Evolutionary conservation across 1,284 basidiomycete species (phyloP).

Genomic region (Meripilus lineatus): DNA sequence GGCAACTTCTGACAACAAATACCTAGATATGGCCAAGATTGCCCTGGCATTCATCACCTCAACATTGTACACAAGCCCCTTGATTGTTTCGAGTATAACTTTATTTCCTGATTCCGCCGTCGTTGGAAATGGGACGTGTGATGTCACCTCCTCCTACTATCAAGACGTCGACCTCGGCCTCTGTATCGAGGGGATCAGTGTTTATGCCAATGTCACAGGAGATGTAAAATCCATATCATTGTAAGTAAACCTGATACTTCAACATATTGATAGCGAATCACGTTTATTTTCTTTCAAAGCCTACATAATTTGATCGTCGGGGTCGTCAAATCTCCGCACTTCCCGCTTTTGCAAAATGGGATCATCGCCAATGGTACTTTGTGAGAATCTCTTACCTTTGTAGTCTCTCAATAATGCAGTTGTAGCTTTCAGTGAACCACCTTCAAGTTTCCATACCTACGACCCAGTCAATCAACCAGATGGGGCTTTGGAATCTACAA

Average conservation of each 20-base stretch:
- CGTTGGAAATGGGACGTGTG: too few relatives aligned
- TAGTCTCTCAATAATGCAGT: too few relatives aligned
- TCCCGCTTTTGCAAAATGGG: neutral
- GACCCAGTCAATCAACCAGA: neutral
- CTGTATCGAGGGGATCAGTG: constrained; percentile 7
- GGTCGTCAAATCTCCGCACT: neutral
- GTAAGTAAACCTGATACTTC: neutral
- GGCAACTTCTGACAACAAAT: too few relatives aligned
- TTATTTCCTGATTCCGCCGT: too few relatives aligned
- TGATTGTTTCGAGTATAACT: too few relatives aligned
- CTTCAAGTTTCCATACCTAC: neutral
- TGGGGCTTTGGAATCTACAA: neutral
- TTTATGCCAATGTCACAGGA: constrained; percentile 6
- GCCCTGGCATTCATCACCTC: too few relatives aligned
- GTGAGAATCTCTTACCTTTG: neutral
- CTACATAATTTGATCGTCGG: constrained; percentile 1
- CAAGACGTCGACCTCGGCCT: too few relatives aligned
- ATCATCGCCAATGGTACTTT: constrained; percentile 2
- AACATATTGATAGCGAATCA: neutral
- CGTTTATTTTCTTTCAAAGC: neutral
- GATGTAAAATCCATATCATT: neutral
- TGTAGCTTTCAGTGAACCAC: too few relatives aligned
- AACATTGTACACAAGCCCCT: too few relatives aligned
- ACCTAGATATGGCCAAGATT: too few relatives aligned
- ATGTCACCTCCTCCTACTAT: too few relatives aligned